Base-by-base conservation (phyloP, 345 rosid genomes). In the Alliaria petiolata region DNA sequence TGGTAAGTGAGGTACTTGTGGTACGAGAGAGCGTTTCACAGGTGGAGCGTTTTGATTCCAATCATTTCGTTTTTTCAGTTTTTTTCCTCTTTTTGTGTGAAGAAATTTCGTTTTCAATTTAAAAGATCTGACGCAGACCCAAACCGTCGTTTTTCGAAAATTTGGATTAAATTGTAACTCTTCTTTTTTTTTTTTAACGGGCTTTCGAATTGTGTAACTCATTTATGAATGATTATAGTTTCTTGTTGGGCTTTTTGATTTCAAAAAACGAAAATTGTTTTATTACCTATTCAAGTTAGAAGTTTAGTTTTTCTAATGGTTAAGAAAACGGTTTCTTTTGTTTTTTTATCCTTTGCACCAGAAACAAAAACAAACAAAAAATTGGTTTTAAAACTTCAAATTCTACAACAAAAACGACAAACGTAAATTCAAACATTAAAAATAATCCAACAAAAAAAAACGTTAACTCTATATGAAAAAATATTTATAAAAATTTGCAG, bases 1-100 rank as follows among this genome's bases (percentile, higher is more conserved):
- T 83, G 95, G 86, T 89, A 52, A 4, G 3, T 42, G 1, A 13
- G 26, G 62, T 54, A 61, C 42, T 67, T 34, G 69, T 53, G 63
- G 51, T 62, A 55, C 58, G 11, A 72, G 78, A 73, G 83, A 83
- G 80, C 46, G 40, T 61, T 52, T 56, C 11, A 31, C 36, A 57
- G 54, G 54, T 66, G 46, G 39, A 46, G 3, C 55, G 45, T 57
- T 65, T 66, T 40, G 9, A 6, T 51, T 25, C 38, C 67, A 75
- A 60, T 46, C 63, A 52, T 53, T 52, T 62, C 33, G 19, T 62
- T 71, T 71, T 42, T 40, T 19, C 10, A 11, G 26, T 35, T 59
- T 35, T 45, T 36, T 46, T 33, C 30, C 30, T 20, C 9, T 30
- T 19, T 28, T 53, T 19, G 14, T 46, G n/a, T 12, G 5, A 26